Evolutionary conservation across 1,139 yeast genomes (phyloP), one percentile per base, ranked within the genome.

Genomic region (Candida anutae): DNA sequence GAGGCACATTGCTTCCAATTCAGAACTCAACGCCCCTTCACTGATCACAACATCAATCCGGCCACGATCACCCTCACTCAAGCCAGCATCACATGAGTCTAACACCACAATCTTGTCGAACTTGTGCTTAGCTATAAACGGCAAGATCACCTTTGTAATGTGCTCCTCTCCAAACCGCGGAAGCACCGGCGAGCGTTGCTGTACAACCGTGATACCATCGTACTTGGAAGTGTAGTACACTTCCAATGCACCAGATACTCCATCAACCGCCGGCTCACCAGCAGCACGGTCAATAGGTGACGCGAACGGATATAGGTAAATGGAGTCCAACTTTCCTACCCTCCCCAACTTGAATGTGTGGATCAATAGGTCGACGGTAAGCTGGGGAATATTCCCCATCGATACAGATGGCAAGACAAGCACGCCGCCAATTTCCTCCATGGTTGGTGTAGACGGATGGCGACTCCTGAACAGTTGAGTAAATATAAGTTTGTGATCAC

Each of bases 331-430:
- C 13, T 69, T 50, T 4, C 72, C 74, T 5, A 78, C 59, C 26
- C 67, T 69, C 29, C 54, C 38, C 32, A 80, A 69, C 2, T 60
- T 62, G 20, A 69, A 57, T 3, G 81, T 76, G 43, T 80, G 82
- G 12, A 87, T 58, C 22, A 90, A 55, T 22, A 88, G 60, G 51
- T 88, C 97, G 5, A 74, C 56, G 0, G 93, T 58, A 29, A 88
- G 59, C 50, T 90, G 98, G 0, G 97, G 94, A 3, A 87, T 81
- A 46, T 88, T 90, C 5, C 94, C 97, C 12, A 85, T 70, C 3
- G 95, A 77, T 1, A 90, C 82, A 1, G 88, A 57, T 0, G 97
- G 97, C 2, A 90, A 33, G 1, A 88, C 48, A 13, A 85, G 48
- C 2, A 54, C 51, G 6, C 59, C 38, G 11, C 29, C 34, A 17